Evolutionary conservation across 495 filamentous ascomycete genomes (phyloP), one percentile per base, ranked within the genome.

Genomic region (Podospora bellae-mahoneyi): DNA sequence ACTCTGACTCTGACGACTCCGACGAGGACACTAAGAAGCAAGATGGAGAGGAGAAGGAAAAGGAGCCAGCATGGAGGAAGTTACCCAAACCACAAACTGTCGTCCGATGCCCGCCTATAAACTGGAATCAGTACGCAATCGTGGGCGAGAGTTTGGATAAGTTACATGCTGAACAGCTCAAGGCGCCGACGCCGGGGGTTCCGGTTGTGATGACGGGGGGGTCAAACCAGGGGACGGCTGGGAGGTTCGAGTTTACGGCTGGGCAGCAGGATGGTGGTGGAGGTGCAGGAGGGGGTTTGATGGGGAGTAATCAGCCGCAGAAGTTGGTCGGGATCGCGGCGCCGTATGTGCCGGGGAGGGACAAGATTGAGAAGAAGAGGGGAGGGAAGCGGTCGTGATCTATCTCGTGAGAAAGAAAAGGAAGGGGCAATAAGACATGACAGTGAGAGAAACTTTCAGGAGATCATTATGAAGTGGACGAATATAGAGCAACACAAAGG

Each of bases 81-180:
- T 84, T 97, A 1, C 93, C 93, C 0, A 83, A 82, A 20, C 87
- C 91, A n/a, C 93, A 97, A 79, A 92, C 88, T 71, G 80, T 97
- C 2, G 87, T 95, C 9, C 89, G 93, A 44, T 90, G 87, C 81
- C 93, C 93, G 27, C 89, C 91, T 2, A 86, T 97, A 67, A 96
- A 96, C 80, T 97, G 93, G 93, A 86, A 87, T 5, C 92, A 96
- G 75, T 97, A 97, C 75, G 90, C 89, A 67, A 82, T 96, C 19
- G 88, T 93, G 1, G 93, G 92, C 28, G 89, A 91, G 66, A 83
- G 90, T 13, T 79, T 97, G 58, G 92, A 96, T 75, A 90, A 89
- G 77, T 82, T 96, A 71, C 93, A 97, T 79, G 84, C 86, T 65
- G 90, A 95, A 78, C 92, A 96, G 77, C 71, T 86, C 32, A 78